These are phyloP conservation scores for Fusarium mangiferae DNA, from an alignment of 2,329 filamentous ascomycete species.

Conservation along the genomic window DNA sequence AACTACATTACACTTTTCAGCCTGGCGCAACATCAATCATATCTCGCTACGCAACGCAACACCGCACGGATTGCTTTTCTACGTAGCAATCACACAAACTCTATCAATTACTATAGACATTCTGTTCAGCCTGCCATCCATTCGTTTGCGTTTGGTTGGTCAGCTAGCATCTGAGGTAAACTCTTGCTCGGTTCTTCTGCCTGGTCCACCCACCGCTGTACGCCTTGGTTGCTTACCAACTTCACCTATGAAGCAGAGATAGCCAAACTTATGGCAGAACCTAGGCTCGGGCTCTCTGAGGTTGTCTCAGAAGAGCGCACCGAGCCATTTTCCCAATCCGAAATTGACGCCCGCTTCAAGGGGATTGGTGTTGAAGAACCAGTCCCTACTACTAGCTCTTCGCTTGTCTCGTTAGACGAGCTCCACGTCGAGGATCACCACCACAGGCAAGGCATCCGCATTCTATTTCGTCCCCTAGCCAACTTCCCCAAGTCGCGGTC, in stretches of 20 bases:
- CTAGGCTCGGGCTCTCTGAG: constrained; percentile 52
- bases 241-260: constrained; percentile 45
- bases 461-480: constrained; percentile 65
- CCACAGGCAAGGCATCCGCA: constrained; percentile 66
- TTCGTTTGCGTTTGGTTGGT: constrained; percentile 37
- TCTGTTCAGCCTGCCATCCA: constrained; percentile 24
- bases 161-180: constrained; percentile 39
- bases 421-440: constrained; percentile 63
- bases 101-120: constrained; percentile 7
- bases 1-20: constrained; percentile 31
- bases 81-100: constrained; percentile 24
- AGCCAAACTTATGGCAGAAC: constrained; percentile 57
- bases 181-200: constrained; percentile 33
- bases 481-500: constrained; percentile 62
- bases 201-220: constrained; percentile 24
- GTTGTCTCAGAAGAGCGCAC: constrained; percentile 63
- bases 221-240: constrained; percentile 41
- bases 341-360: constrained; percentile 62
- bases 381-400: constrained; percentile 51
- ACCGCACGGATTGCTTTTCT: constrained; percentile 31
- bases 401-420: constrained; percentile 64
- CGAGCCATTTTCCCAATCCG: constrained; percentile 67
- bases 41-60: constrained; percentile 28
- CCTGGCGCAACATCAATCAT: constrained; percentile 35
- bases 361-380: constrained; percentile 58